Base-by-base conservation (phyloP, 768 basidiomycete genomes). In the Pulveroboletus ravenelii region DNA sequence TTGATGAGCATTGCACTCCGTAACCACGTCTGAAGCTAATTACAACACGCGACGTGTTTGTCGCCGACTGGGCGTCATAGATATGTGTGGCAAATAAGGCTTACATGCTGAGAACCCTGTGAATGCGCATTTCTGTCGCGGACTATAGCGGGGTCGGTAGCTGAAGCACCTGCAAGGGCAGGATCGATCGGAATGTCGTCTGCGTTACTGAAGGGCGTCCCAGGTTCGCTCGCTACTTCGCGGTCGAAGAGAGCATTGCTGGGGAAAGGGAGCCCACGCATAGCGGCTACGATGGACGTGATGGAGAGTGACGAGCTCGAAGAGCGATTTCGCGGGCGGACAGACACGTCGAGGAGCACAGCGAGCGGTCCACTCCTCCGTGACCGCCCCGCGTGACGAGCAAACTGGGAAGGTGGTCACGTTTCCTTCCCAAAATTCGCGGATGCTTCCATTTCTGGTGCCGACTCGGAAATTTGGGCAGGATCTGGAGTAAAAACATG, bases 101-200 rank as follows among this genome's bases (percentile, higher is more conserved):
- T 66, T 55, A 79, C 79, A 63, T 72, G 68, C 25, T 62, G 58
- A 27, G 45, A 50, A 36, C 52, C 41, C 18, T 52, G 42, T 47
- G 54, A 20, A 8, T 43, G 51, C 13, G 49, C 43, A 30, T 62
- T 58, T 41, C 52, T 54, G 48, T 64, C 65, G 23, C 57, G 55
- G 55, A 77, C 67, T 46, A 82, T 69, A 51, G 72, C 71, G 25
- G 80, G 79, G 72, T 81, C 82, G 56, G 82, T 78, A 54, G 73
- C 62, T 18, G 74, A 67, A 31, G 34, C 32, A 15, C 65, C 76
- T 42, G 70, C 77, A 56, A 89, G 80, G 37, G 80, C 82, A 61
- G 88, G 88, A 80, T 90, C 87, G 74, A 89, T 89, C 57, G 86
- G 85, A 67, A 89, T 85, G 70, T 80, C 77, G 73, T 81, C 77